Evolutionary conservation across 164 flowering plant species (phyloP), one percentile per base, ranked within the genome.

Genomic region (Warburgia ugandensis): DNA sequence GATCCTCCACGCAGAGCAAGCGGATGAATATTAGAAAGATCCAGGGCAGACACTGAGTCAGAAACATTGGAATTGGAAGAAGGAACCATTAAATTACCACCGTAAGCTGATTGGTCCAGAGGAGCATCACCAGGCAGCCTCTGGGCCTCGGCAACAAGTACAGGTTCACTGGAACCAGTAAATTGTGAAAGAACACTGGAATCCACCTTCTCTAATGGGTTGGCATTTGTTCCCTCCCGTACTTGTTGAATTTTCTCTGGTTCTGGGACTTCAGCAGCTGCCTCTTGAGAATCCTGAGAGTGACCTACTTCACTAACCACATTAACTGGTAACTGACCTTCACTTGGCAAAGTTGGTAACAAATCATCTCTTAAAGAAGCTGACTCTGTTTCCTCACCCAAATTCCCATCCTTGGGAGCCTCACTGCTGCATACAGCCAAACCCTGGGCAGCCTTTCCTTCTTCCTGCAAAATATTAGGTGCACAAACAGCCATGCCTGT

Each of bases 291-390:
- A 40, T 38, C 65, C 37, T 22, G 61, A 20, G 57, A 49, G 3
- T 50, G 66, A 51, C 27, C 35, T 11, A 53, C 38, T 46, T 53
- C 48, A 8, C 22, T 36, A 37, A n/a, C 45, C 37, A 37, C 52
- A 50, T 61, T 26, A 57, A 35, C 50, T 37, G 43, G 9, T 31
- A 50, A 38, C 39, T 48, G 63, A 59, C 40, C 66, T 63, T 64
- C 63, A 55, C 42, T 55, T 6, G 57, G 41, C 28, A 28, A 29
- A 1, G 47, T n/a, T 9, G 42, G 58, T 53, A 54, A 62, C 40
- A 28, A 22, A 36, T 45, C 61, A 50, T 50, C 67, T 25, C 28
- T 33, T 31, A 14, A 12, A 48, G 55, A 47, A 54, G 40, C 55
- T 4, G 25, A 8, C 37, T 55, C 58, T 48, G 16, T 58, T 52